A percentile compares a stretch with the other conserved stretches of the same genome.
These are phyloP conservation scores for Stylosanthes scabra DNA, from an alignment of 331 rosid genomes.

Conservation along the genomic window DNA sequence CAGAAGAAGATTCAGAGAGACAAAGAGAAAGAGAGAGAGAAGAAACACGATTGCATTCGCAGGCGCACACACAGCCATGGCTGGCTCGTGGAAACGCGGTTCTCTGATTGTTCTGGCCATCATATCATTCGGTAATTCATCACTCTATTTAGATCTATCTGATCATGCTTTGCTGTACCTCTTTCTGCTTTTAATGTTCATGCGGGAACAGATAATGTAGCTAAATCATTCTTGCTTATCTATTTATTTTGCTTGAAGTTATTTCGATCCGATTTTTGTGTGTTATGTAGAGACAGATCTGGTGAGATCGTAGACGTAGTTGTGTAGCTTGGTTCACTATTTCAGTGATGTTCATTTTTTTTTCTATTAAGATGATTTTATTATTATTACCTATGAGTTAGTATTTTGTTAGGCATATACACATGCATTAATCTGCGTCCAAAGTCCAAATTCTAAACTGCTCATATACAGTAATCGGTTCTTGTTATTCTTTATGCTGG, in stretches of 20 bases:
- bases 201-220: conserved; percentile 19
- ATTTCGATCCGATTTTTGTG: conserved; percentile 1
- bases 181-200: background rate
- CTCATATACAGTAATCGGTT: conserved; percentile 6
- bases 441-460: background rate
- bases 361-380: background rate
- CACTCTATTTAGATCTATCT: conserved; percentile 47
- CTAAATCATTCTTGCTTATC: conserved; percentile 35
- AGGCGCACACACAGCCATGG: conserved; percentile 47
- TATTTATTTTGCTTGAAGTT: background rate
- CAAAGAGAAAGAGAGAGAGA: conserved; percentile 3
- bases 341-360: background rate
- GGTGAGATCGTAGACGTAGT: conserved; percentile 26
- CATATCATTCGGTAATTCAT: conserved; percentile 59
- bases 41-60: too few relatives aligned
- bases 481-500: background rate
- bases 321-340: background rate
- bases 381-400: too few relatives aligned
- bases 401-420: too few relatives aligned
- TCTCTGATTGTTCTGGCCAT: conserved; percentile 69
- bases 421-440: background rate
- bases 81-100: conserved; percentile 69
- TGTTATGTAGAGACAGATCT: conserved; percentile 21
- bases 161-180: background rate
- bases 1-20: background rate